These are phyloP conservation scores for Melanomma pulvis-pyrius DNA, from an alignment of 495 filamentous ascomycete genomes.

Conservation along the genomic window DNA sequence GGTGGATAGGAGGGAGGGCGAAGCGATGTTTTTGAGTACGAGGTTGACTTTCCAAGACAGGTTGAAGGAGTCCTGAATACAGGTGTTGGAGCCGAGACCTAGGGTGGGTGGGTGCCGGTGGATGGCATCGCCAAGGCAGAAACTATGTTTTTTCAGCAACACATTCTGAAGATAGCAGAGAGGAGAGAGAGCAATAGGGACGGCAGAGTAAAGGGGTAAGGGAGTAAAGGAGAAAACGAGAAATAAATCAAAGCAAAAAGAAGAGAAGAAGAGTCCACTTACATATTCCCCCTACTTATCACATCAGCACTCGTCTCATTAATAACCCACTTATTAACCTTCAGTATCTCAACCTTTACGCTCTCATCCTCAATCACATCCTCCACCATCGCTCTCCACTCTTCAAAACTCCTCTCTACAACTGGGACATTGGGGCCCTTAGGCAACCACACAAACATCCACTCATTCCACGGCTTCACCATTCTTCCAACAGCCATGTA, in stretches of 20 bases:
- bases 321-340: slow-evolving; percentile 55
- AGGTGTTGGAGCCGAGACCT: slow-evolving; percentile 57
- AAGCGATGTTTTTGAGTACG: slow-evolving; percentile 42
- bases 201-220: too few relatives aligned
- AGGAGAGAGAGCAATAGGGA: neutral
- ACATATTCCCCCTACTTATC: slow-evolving; percentile 40
- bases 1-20: slow-evolving; percentile 49
- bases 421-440: slow-evolving; percentile 42
- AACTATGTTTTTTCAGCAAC: slow-evolving; percentile 38
- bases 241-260: too few relatives aligned
- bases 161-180: slow-evolving; percentile 18
- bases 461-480: slow-evolving; percentile 60
- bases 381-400: slow-evolving; percentile 50
- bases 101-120: slow-evolving; percentile 58
- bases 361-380: slow-evolving; percentile 58
- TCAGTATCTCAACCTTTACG: slow-evolving; percentile 48
- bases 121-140: slow-evolving; percentile 57
- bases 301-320: slow-evolving; percentile 56
- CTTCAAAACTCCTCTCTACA: slow-evolving; percentile 43
- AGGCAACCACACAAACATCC: slow-evolving; percentile 59
- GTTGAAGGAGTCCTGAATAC: slow-evolving; percentile 59
- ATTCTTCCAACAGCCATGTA: slow-evolving; percentile 53
- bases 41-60: slow-evolving; percentile 60
- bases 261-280: neutral
- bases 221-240: too few relatives aligned